Evolutionary conservation across 192 early-diverging fungal species (phyloP).

Genomic region (Lobosporangium transversale): DNA sequence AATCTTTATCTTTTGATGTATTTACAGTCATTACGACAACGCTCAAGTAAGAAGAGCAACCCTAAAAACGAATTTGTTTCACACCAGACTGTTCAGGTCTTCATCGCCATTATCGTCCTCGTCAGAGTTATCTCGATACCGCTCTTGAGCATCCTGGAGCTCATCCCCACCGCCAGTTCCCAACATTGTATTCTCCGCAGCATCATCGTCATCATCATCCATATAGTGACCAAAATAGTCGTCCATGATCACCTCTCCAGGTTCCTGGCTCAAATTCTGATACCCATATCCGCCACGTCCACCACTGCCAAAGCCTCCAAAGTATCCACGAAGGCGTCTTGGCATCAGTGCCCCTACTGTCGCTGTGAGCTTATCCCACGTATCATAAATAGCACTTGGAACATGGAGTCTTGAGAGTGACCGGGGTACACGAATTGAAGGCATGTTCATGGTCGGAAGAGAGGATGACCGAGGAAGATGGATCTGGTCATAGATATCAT

Average conservation of each 20-base stretch:
- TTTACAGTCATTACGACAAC: not conserved
- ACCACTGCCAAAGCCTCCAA: no score
- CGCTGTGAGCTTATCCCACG: slow-evolving; percentile 31
- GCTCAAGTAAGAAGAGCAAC: no score
- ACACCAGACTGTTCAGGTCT: slow-evolving; percentile 34
- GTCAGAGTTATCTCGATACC: slow-evolving; percentile 35
- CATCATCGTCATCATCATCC: slow-evolving; percentile 46
- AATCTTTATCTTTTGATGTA: not conserved
- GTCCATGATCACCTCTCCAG: slow-evolving; percentile 51
- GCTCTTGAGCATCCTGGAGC: slow-evolving; percentile 39
- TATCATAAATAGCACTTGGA: slow-evolving; percentile 26
- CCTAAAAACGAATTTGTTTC: no score
- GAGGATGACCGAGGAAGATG: slow-evolving; percentile 40
- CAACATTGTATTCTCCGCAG: not conserved
- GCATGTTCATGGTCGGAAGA: slow-evolving; percentile 41
- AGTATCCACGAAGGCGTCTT: slow-evolving; percentile 9
- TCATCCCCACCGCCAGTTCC: slow-evolving; percentile 9
- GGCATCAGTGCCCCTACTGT: slow-evolving; percentile 11
- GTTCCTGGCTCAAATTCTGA: slow-evolving; percentile 49
- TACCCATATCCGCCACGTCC: slow-evolving; percentile 36
- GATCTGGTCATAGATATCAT: slow-evolving; percentile 43
- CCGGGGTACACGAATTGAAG: slow-evolving; percentile 19
- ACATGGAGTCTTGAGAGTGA: slow-evolving; percentile 33
- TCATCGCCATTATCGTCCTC: slow-evolving; percentile 26
- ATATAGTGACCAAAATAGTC: slow-evolving; percentile 55